Base-by-base conservation (phyloP, 352 stramenopile genomes). In the Phytopythium kandeliae region DNA sequence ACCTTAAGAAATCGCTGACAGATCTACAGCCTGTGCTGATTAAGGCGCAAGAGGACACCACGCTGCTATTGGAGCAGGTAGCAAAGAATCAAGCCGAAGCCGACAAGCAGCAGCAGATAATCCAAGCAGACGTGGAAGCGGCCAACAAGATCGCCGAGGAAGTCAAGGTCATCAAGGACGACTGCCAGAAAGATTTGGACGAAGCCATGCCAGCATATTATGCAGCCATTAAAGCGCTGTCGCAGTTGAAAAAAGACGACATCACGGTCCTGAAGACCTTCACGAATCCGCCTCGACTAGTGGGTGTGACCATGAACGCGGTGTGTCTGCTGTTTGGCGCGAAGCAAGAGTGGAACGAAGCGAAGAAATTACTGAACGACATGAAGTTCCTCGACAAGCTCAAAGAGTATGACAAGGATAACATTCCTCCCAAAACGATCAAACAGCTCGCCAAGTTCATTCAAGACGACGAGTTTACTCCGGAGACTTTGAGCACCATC, bases 251-350 rank as follows among this genome's bases (percentile, higher is more conserved):
- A 60, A 96, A 97, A 47, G 92, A 97, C 43, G 77, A 94, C 38
- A 94, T 97, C 38, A 95, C 94, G 4, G 87, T 95, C 51, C 62
- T 96, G 4, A 97, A 97, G 67, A 93, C 86, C 0, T 97, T 97
- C 60, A 90, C 84, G 11, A 96, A 96, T 48, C 89, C 89, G 9
- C 89, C 89, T 10, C 75, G 81, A 26, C 65, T 94, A 2, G 83
- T 98, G 1, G 89, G 81, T 12, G 86, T 97, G 24, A 96, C 89
- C 3, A 88, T 97, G 79, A 96, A 97, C 45, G 89, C 90, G 0
- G 90, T 97, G 1, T 97, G 88, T 45, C 69, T 97, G 19, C 68
- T 97, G 1, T 87, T 97, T 41, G 81, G 82, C 3, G 62, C 58
- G 3, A 96, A 97, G 54, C 85, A 95, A 51, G 83, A 96, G 55